These are phyloP conservation scores for Suillus weaverae DNA, from an alignment of 768 basidiomycete genomes.

Conservation along the genomic window DNA sequence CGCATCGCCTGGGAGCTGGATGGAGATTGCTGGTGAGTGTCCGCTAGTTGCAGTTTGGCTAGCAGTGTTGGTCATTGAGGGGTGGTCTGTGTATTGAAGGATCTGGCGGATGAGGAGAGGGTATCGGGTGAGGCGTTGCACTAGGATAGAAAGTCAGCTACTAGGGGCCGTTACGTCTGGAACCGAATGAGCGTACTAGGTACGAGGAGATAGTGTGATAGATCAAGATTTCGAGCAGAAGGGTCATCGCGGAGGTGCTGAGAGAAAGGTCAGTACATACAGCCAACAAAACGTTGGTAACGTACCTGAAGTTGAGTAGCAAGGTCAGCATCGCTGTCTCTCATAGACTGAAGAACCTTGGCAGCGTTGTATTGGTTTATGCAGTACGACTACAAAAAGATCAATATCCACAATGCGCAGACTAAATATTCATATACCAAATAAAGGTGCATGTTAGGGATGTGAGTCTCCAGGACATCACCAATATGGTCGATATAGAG, in stretches of 20 bases:
- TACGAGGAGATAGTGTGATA: constrained; percentile 89
- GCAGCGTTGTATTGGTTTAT: constrained; percentile 82
- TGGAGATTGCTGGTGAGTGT: background rate
- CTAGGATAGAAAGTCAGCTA: constrained; percentile 37
- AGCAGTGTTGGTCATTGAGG: constrained; percentile 27
- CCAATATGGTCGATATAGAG: constrained; percentile 88
- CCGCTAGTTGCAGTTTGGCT: background rate
- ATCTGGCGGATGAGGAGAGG: constrained; percentile 89
- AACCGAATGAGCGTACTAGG: constrained; percentile 60
- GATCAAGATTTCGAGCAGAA: constrained; percentile 74
- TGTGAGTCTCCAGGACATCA: constrained; percentile 75
- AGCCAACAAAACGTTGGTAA: background rate
- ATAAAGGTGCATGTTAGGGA: constrained; percentile 79
- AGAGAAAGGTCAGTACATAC: constrained; percentile 1
- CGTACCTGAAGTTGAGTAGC: constrained; percentile 65
- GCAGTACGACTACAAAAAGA: constrained; percentile 69
- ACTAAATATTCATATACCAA: constrained; percentile 47
- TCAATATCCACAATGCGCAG: background rate
- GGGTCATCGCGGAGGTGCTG: constrained; percentile 80
- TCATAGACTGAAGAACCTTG: constrained; percentile 70
- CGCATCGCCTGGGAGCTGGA: constrained; percentile 13
- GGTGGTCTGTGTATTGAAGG: constrained; percentile 68
- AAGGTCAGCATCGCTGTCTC: constrained; percentile 67
- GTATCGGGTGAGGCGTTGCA: constrained; percentile 96
- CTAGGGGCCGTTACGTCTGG: no score